Percentiles rank a stretch among this genome's conserved stretches.
These are phyloP conservation scores for Boletellus sp. DNA, from an alignment of 768 basidiomycete genomes.

Conservation along the genomic window DNA sequence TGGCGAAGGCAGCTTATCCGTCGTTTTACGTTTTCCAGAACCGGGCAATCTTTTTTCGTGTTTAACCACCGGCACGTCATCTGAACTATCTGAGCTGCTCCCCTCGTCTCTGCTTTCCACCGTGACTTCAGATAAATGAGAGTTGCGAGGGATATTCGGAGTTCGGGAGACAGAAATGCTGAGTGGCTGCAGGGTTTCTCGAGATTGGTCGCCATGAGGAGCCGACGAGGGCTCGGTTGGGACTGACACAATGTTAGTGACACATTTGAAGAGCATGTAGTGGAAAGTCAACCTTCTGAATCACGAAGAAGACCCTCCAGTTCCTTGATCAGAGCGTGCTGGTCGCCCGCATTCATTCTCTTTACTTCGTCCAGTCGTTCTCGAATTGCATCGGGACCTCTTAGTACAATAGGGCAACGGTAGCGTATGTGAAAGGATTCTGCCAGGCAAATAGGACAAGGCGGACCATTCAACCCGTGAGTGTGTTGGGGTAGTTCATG, in stretches of 20 bases:
- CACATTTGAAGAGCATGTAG: not conserved
- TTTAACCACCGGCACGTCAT: slow-evolving; percentile 20
- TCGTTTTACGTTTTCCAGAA: not conserved
- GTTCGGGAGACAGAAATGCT: slow-evolving; percentile 6
- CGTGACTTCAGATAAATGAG: slow-evolving; percentile 34
- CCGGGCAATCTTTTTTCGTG: slow-evolving; percentile 5
- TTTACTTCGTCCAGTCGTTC: slow-evolving; percentile 45
- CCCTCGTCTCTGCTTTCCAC: slow-evolving; percentile 38
- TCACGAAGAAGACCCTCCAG: slow-evolving; percentile 35
- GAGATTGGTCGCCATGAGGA: slow-evolving; percentile 1
- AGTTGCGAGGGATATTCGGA: slow-evolving; percentile 29
- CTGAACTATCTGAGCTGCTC: slow-evolving; percentile 37
- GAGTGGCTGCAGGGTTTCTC: not conserved
- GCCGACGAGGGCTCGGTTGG: not conserved
- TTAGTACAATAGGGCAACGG: slow-evolving; percentile 45
- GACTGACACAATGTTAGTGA: slow-evolving; percentile 10
- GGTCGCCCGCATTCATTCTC: slow-evolving; percentile 17
- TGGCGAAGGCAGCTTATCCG: slow-evolving; percentile 1
- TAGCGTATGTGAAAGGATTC: slow-evolving; percentile 46
- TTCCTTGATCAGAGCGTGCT: slow-evolving; percentile 37
- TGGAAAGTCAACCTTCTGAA: slow-evolving; percentile 24
- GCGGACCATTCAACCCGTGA: slow-evolving; percentile 2
- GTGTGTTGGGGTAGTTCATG: not conserved
- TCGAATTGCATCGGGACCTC: slow-evolving; percentile 41
- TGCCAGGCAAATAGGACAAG: slow-evolving; percentile 46